Evolutionary conservation across 108 stramenopile genomes (phyloP), one percentile per base, ranked within the genome.

Genomic region (Parmales sp.): DNA sequence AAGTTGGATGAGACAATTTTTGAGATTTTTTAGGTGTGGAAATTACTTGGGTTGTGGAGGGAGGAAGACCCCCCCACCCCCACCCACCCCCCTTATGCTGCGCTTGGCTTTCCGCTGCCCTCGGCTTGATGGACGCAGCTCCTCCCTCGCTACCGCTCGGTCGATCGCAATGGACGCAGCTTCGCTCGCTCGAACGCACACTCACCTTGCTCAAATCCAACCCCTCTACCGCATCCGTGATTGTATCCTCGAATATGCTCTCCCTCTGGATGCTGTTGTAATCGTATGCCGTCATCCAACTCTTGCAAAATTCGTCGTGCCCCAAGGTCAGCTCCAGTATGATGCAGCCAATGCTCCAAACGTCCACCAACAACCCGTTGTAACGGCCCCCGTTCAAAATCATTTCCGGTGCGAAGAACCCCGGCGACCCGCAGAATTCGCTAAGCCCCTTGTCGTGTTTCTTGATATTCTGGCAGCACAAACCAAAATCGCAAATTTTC

Each of bases 351-450:
- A 88, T 34, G 8, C 74, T 76, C 87, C 87, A 88, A 69, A 83
- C 77, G 54, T 88, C 87, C n/a, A 73, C 82, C 36, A 45, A 37
- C 23, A 78, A 45, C 11, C 83, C 83, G 51, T 76, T 80, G 49
- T 71, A 67, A 19, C 16, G 13, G 36, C 70, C 73, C 2, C 46
- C 38, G 31, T 74, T 75, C 9, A 80, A 38, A 39, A 87, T 68
- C 87, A 88, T 88, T 67, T 88, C 87, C 29, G 87, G 87, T 28
- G 79, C 78, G 51, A 80, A 85, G 67, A 88, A 88, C 0, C 87
- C 87, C 16, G 87, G 84, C 2, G 81, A 83, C 18, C 87, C 87
- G 66, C 87, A 83, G 68, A 87, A 63, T 39, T 81, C 73, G 38
- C 76, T 23, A 45, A 85, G 70, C 0, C 45, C 60, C 13, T 60